A percentile compares a stretch with the other conserved stretches of the same genome.
Conservation (phyloP, 805 yeast genomes). For the Cephaloascus albidus region DNA sequence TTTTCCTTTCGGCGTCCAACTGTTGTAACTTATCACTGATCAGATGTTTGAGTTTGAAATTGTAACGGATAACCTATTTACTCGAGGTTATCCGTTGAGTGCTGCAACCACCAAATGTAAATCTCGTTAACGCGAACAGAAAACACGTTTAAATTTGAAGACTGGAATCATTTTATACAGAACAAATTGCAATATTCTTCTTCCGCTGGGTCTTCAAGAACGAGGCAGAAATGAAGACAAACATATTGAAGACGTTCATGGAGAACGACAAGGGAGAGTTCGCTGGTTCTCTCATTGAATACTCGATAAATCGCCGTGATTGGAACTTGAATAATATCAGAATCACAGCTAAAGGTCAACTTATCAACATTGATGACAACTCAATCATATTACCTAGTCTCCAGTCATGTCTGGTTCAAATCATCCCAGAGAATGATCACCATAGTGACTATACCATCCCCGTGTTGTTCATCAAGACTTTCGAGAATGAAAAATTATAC, state of each 20-base stretch:
- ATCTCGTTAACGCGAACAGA: not conserved
- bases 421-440: constrained; percentile 2
- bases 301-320: constrained; percentile 2
- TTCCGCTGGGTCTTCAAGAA: no score
- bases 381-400: constrained; percentile 12
- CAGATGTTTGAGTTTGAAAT: no score
- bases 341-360: constrained; percentile 1
- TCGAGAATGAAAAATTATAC: constrained; percentile 27
- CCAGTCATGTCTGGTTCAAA: constrained; percentile 16
- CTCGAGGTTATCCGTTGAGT: no score
- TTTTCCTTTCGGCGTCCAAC: no score
- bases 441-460: constrained; percentile 19
- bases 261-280: not conserved
- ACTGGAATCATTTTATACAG: no score
- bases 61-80: no score
- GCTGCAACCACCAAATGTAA: not conserved
- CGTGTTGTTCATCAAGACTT: constrained; percentile 25
- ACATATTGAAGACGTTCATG: not conserved
- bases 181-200: no score
- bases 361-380: constrained; percentile 4
- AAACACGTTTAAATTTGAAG: not conserved
- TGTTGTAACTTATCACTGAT: no score
- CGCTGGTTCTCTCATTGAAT: not conserved
- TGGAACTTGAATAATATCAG: not conserved
- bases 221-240: not conserved